Conservation (phyloP, 2,329 filamentous ascomycete species). For the Colletotrichum horii region DNA sequence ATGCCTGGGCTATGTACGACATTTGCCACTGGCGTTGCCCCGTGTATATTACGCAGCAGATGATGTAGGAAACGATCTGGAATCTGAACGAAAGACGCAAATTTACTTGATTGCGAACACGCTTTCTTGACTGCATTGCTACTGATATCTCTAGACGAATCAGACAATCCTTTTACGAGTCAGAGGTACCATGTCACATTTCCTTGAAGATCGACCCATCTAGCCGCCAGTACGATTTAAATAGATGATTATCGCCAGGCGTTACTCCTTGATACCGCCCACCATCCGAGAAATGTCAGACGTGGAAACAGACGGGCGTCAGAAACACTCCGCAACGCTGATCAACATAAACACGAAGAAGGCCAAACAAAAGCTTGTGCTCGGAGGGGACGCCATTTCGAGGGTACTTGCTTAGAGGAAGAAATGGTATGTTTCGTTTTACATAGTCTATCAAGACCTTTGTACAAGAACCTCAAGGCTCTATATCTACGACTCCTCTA, state of each 20-base stretch:
- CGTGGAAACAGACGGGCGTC: not conserved
- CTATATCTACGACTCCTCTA: not conserved
- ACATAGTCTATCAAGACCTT: not conserved
- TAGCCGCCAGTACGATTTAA: not conserved
- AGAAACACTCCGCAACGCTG: not conserved
- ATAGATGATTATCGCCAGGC: not conserved
- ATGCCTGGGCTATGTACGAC: not conserved
- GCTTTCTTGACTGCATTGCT: not conserved
- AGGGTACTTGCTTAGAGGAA: not conserved
- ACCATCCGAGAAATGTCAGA: not conserved
- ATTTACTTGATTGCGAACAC: not conserved
- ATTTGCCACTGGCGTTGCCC: not conserved
- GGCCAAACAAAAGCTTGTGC: not conserved
- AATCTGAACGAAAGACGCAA: not conserved
- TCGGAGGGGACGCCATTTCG: not conserved
- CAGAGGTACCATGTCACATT: no score
- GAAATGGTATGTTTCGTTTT: slow-evolving; percentile 8
- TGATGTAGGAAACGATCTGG: not conserved
- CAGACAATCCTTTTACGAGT: no score
- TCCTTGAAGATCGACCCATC: not conserved
- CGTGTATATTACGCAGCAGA: not conserved
- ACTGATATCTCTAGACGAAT: not conserved
- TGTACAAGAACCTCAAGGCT: not conserved
- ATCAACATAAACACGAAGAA: not conserved
- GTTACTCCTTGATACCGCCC: not conserved